Evolutionary conservation across 2,329 filamentous ascomycete genomes (phyloP).

Genomic region (Alternaria panax): DNA sequence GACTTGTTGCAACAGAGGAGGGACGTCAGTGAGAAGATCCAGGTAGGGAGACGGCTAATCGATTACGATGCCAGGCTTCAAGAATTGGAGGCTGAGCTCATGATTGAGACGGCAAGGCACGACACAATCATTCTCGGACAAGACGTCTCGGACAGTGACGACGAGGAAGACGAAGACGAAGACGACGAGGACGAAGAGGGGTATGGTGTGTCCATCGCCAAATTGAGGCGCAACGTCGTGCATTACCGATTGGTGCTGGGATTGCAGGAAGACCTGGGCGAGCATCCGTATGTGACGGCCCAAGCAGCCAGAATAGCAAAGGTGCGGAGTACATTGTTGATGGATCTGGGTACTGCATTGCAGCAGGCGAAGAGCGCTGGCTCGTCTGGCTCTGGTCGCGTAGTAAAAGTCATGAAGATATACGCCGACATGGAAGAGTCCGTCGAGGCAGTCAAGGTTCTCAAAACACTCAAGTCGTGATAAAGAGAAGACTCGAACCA

Average conservation of each 20-base stretch:
- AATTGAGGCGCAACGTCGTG: constrained; percentile 63
- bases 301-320: constrained; percentile 64
- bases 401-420: constrained; percentile 65
- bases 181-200: constrained; percentile 36
- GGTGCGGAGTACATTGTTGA: constrained; percentile 67
- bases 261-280: constrained; percentile 60
- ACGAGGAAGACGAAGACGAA: constrained; percentile 46
- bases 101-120: constrained; percentile 54
- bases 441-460: constrained; percentile 64
- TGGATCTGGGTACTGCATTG: constrained; percentile 70
- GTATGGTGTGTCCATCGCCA: constrained; percentile 45
- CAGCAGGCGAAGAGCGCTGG: constrained; percentile 61
- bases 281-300: constrained; percentile 69
- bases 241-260: constrained; percentile 65
- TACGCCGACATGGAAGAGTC: constrained; percentile 69
- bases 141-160: constrained; percentile 28
- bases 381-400: constrained; percentile 49
- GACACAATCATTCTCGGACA: constrained; percentile 19
- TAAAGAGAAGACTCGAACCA: constrained; percentile 27
- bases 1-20: constrained; percentile 74
- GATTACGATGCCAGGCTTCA: constrained; percentile 70
- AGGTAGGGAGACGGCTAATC: constrained; percentile 67
- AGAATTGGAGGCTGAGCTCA: constrained; percentile 69
- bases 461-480: constrained; percentile 52
- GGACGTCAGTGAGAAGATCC: constrained; percentile 69